These are phyloP conservation scores for Candida montana DNA, from an alignment of 805 yeast species.

Conservation along the genomic window DNA sequence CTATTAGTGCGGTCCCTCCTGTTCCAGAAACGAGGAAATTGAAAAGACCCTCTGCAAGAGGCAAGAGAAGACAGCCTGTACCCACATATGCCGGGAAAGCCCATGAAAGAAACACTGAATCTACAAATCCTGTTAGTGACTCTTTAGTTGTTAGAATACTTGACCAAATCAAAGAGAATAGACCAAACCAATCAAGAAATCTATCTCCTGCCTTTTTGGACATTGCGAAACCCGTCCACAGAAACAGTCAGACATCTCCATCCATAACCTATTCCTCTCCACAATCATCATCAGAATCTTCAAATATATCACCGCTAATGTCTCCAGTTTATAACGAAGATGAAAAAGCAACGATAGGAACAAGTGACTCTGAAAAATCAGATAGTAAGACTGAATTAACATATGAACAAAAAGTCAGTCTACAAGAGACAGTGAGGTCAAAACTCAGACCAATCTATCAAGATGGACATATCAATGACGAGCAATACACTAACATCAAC, in stretches of 20 bases:
- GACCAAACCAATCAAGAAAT: neutral
- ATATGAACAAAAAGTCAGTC: constrained; percentile 43
- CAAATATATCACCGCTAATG: constrained; percentile 12
- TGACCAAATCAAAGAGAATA: constrained; percentile 17
- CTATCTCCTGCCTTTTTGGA: neutral
- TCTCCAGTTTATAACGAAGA: constrained; percentile 6
- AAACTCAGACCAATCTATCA: constrained; percentile 45
- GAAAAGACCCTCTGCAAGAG: constrained; percentile 20
- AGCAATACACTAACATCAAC: constrained; percentile 55
- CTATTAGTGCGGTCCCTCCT: too few species aligned
- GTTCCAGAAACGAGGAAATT: constrained; percentile 9
- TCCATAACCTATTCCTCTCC: constrained; percentile 8
- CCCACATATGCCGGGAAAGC: neutral
- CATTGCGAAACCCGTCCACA: neutral
- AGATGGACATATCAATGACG: constrained; percentile 28
- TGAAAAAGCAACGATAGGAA: neutral
- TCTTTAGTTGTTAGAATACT: constrained; percentile 17
- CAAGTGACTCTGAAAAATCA: neutral
- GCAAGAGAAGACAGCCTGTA: neutral
- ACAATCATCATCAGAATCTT: constrained; percentile 4
- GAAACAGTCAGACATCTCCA: neutral
- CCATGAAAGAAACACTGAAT: neutral
- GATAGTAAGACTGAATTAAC: constrained; percentile 13
- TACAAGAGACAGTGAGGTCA: constrained; percentile 55
- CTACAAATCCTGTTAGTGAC: neutral